Conservation (phyloP, 768 basidiomycete genomes). For the Leccinum variicolor region DNA sequence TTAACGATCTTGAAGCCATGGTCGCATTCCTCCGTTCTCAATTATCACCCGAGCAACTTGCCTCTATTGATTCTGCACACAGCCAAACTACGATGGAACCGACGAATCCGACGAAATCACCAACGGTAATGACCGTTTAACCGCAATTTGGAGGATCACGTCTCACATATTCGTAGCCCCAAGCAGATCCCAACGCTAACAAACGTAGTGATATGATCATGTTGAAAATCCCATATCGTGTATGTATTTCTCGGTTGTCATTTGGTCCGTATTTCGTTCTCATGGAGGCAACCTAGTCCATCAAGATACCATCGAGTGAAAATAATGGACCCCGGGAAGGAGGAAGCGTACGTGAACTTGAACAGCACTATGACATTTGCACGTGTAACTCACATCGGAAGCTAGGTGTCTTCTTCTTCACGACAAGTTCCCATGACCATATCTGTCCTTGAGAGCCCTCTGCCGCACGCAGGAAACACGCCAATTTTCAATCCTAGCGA, state of each 20-base stretch:
- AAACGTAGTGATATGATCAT: constrained; percentile 22
- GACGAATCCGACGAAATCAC: neutral
- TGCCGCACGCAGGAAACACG: constrained; percentile 1
- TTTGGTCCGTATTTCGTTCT: neutral
- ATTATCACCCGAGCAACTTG: constrained; percentile 19
- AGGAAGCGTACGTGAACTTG: constrained; percentile 16
- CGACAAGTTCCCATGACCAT: neutral
- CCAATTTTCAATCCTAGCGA: constrained; percentile 4
- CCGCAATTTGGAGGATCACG: neutral
- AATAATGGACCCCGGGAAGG: neutral
- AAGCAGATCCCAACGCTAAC: constrained; percentile 1
- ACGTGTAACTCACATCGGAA: neutral
- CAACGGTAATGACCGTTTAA: constrained; percentile 8
- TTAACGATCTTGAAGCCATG: constrained; percentile 16
- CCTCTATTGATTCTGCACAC: constrained; percentile 7
- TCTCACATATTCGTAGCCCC: constrained; percentile 13
- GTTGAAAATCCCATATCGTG: constrained; percentile 21
- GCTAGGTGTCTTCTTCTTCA: neutral
- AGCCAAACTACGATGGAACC: neutral
- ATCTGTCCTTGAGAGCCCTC: constrained; percentile 3
- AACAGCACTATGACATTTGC: neutral
- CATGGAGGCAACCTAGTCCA: constrained; percentile 5
- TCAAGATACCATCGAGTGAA: constrained; percentile 7
- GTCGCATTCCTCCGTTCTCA: constrained; percentile 16
- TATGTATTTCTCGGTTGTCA: constrained; percentile 3